These are phyloP conservation scores for Gleditsia sinensis DNA, from an alignment of 306 rosid species.

Conservation along the genomic window DNA sequence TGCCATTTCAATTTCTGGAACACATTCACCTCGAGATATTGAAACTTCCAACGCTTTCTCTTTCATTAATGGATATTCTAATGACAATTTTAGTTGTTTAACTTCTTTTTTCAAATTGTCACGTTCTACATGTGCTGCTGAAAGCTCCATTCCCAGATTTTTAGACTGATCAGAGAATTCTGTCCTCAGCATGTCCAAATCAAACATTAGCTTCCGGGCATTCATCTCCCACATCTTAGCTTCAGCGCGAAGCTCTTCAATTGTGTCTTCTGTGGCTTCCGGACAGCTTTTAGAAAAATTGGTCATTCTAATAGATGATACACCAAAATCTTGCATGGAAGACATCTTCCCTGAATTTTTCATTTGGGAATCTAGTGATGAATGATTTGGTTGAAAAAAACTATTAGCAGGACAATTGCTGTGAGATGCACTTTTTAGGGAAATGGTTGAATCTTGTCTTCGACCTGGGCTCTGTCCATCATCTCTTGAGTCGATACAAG, in stretches of 20 bases:
- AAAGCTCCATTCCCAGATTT: conserved; percentile 58
- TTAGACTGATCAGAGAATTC: conserved; percentile 66
- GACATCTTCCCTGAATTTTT: conserved; percentile 5
- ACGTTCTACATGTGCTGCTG: conserved; percentile 51
- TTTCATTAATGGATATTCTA: conserved; percentile 43
- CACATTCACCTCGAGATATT: conserved; percentile 45
- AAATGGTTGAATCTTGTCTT: conserved; percentile 41
- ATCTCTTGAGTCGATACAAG: conserved; percentile 27
- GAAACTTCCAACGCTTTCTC: conserved; percentile 49
- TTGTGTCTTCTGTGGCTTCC: conserved; percentile 58
- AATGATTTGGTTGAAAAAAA: conserved; percentile 32
- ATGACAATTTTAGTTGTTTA: conserved; percentile 52
- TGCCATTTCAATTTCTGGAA: conserved; percentile 51
- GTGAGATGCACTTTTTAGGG: conserved; percentile 45
- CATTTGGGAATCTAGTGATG: conserved; percentile 33
- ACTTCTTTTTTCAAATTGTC: conserved; percentile 59
- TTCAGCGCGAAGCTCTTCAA: conserved; percentile 80
- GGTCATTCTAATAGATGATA: conserved; percentile 31
- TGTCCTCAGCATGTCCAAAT: conserved; percentile 61
- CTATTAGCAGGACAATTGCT: conserved; percentile 26
- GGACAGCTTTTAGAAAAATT: conserved; percentile 35
- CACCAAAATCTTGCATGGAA: conserved; percentile 30
- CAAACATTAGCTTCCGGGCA: conserved; percentile 76
- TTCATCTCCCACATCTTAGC: conserved; percentile 97
- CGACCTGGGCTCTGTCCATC: conserved; percentile 35